Evolutionary conservation across 306 rosid genomes (phyloP), one percentile per base, ranked within the genome.

Genomic region (Pachyrhizus erosus): DNA sequence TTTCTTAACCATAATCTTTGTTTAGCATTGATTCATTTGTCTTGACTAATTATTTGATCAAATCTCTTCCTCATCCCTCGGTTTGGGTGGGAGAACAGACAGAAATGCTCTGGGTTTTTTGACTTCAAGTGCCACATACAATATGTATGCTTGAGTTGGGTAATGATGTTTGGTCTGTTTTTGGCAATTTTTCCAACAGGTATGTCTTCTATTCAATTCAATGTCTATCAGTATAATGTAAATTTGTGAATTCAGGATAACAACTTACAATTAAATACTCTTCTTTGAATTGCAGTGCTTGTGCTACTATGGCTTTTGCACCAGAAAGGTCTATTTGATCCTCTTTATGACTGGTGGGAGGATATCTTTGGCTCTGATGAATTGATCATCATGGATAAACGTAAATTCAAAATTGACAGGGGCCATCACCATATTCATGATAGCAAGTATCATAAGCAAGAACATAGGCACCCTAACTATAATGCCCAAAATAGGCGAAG

Each of bases 121-220:
- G 97, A 96, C 91, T 90, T 92, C 88, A 87, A 85, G 78, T 96
- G 99, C 86, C 98, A 96, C 87, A 85, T 93, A 69, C 98, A 96
- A 57, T 93, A 96, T 20, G 71, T 92, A 88, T 96, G 99, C 84
- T 79, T 92, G 92, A 91, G 93, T 83, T 96, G 98, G 99, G 31
- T 93, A 20, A 42, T 92, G 87, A 72, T 93, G 90, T 92, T 93
- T 66, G 96, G 96, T 84, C 66, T 93, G 42, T 67, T 92, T 88
- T 85, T 93, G 86, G 91, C 96, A 79, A 92, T 88, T 67, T 89
- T 92, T 71, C 96, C 96, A 0, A 87, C 92, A 72, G 98, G 99
- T 95, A 84, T 68, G 75, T 12, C 51, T 80, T 61, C 40, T 66
- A 72, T 39, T 75, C 76, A 24, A 72, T 39, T 75, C 76, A 24